Conservation (phyloP, 208 protist genomes). For the Eutreptiella sp. region DNA sequence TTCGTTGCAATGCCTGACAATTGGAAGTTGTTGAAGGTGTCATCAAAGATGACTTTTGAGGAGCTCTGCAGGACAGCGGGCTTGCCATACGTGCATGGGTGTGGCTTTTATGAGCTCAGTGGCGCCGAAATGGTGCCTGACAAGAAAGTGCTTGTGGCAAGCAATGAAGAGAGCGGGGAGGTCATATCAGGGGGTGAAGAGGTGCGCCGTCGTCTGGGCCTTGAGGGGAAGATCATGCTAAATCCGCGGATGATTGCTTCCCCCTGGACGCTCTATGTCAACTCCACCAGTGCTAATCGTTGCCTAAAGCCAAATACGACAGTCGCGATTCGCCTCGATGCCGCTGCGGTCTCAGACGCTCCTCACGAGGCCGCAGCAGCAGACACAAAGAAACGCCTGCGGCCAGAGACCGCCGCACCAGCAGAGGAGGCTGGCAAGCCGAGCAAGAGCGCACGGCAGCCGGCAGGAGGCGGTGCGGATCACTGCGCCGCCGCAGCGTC, state of each 20-base stretch:
- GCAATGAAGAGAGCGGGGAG: constrained; percentile 13
- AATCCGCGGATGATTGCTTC: background rate
- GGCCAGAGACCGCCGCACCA: too few species aligned
- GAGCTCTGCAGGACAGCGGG: background rate
- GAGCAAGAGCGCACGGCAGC: too few species aligned
- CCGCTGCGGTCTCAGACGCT: too few species aligned
- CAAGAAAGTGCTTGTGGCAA: background rate
- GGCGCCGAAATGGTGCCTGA: background rate
- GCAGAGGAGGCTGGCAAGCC: too few species aligned
- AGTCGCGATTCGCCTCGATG: too few species aligned
- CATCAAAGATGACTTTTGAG: background rate
- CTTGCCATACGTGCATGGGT: background rate
- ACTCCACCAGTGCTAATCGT: too few species aligned
- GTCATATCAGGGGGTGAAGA: constrained; percentile 1
- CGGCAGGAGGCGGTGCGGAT: too few species aligned
- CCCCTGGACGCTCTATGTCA: constrained; percentile 18
- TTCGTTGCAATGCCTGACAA: too few species aligned
- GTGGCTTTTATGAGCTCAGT: constrained; percentile 10
- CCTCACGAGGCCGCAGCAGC: too few species aligned
- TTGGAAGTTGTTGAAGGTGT: background rate
- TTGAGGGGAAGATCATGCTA: background rate
- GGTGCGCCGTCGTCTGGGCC: background rate
- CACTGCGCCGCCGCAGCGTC: too few species aligned
- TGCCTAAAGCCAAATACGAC: too few species aligned
- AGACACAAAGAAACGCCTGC: too few species aligned